A percentile compares a stretch with the other conserved stretches of the same genome.
Conservation (phyloP, 2,329 filamentous ascomycete genomes). For the Colletotrichum karsti region DNA sequence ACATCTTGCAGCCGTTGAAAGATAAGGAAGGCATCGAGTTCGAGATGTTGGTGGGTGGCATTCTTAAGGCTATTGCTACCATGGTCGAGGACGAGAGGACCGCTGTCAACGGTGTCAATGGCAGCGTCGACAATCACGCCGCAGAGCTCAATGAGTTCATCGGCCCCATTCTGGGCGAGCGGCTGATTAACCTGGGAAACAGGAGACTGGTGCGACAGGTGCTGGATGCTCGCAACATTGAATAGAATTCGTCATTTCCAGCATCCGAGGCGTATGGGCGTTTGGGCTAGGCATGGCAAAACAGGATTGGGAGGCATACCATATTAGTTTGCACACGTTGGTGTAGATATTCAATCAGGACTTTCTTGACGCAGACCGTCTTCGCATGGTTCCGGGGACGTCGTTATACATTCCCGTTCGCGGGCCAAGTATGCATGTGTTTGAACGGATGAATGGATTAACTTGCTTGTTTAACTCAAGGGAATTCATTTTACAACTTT, state of each 20-base stretch:
- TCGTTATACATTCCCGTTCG: too few relatives aligned
- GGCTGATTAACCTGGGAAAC: slow-evolving; percentile 55
- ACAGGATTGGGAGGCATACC: slow-evolving; percentile 21
- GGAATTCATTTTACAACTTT: slow-evolving; percentile 29
- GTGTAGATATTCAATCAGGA: not conserved
- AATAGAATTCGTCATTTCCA: slow-evolving; percentile 41
- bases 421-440: too few relatives aligned
- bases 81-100: slow-evolving; percentile 41
- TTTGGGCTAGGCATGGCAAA: slow-evolving; percentile 29
- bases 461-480: slow-evolving; percentile 26
- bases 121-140: slow-evolving; percentile 44
- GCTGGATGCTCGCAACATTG: slow-evolving; percentile 63
- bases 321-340: slow-evolving; percentile 7
- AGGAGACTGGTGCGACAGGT: slow-evolving; percentile 58
- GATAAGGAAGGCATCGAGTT: slow-evolving; percentile 62
- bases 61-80: slow-evolving; percentile 61
- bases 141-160: slow-evolving; percentile 62
- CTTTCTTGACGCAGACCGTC: not conserved
- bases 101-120: slow-evolving; percentile 27
- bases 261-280: slow-evolving; percentile 33
- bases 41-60: slow-evolving; percentile 64
- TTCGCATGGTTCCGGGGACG: too few relatives aligned
- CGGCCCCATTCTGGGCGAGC: slow-evolving; percentile 61
- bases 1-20: slow-evolving; percentile 61
- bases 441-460: slow-evolving; percentile 6